Conservation (phyloP, 257 asterid genomes). For the Phtheirospermum japonicum region DNA sequence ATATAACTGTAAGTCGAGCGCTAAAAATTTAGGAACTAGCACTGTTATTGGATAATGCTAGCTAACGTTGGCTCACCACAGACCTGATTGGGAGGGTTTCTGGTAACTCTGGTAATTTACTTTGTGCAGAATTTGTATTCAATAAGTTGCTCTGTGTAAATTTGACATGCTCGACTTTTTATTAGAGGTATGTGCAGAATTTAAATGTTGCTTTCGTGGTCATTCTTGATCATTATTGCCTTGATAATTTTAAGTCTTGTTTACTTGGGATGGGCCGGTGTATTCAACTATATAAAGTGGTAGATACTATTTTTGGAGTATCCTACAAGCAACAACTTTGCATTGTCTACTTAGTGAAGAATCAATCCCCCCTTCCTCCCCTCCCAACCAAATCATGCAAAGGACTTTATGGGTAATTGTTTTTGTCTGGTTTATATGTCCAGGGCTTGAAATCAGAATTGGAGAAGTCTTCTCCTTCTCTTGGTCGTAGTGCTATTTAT, state of each 20-base stretch:
- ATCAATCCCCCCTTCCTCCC: neutral
- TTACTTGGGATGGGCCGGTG: slow-evolving; percentile 18
- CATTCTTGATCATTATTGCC: slow-evolving; percentile 2
- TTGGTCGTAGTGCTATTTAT: slow-evolving; percentile 92
- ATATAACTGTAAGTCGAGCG: neutral
- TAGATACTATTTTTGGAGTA: neutral
- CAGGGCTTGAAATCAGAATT: slow-evolving; percentile 94
- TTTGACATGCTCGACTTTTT: neutral
- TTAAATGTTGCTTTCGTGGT: neutral
- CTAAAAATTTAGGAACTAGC: neutral
- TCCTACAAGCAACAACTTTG: slow-evolving; percentile 20
- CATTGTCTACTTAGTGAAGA: slow-evolving; percentile 10
- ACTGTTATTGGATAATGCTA: neutral
- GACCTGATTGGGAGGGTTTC: neutral
- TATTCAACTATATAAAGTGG: neutral
- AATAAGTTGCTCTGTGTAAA: neutral
- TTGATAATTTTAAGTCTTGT: slow-evolving; percentile 7
- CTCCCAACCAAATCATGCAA: slow-evolving; percentile 3
- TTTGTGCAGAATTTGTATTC: neutral
- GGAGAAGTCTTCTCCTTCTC: slow-evolving; percentile 95
- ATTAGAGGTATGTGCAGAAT: neutral
- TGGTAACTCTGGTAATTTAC: neutral
- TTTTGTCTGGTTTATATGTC: slow-evolving; percentile 25
- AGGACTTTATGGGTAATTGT: slow-evolving; percentile 17
- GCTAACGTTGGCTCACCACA: neutral